Conservation (phyloP, 257 asterid species). For the Solanum paucissectum region DNA sequence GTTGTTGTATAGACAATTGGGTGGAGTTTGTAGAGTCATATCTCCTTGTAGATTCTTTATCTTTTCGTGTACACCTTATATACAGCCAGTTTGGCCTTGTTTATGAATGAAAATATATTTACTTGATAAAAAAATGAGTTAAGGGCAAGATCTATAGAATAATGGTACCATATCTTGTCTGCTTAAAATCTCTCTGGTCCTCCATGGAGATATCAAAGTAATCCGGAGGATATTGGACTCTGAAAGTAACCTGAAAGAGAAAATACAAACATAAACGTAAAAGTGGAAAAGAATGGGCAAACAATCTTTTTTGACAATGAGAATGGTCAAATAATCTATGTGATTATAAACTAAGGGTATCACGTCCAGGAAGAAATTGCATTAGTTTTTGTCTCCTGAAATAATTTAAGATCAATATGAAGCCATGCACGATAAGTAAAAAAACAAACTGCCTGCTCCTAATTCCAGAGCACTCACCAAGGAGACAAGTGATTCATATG, state of each 20-base stretch:
- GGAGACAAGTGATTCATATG: constrained; percentile 80
- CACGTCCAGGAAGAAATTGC: neutral
- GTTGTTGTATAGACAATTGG: neutral
- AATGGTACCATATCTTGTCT: constrained; percentile 80
- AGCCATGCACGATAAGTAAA: neutral
- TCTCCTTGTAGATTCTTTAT: neutral
- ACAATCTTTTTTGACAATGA: neutral
- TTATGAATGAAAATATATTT: neutral
- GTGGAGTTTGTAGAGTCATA: neutral
- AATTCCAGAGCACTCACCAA: constrained; percentile 46
- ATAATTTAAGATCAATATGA: neutral
- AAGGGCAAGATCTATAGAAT: neutral
- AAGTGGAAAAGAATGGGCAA: neutral
- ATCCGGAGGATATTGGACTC: constrained; percentile 85
- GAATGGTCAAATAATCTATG: neutral
- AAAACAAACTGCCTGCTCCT: neutral
- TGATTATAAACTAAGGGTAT: neutral
- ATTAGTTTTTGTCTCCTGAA: neutral
- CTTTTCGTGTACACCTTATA: neutral
- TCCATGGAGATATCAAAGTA: constrained; percentile 73
- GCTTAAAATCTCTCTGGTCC: constrained; percentile 96
- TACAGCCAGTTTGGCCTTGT: neutral
- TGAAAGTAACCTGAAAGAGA: constrained; percentile 57
- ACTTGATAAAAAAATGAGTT: neutral
- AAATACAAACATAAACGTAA: neutral